Evolutionary conservation across 257 asterid genomes (phyloP), one percentile per base, ranked within the genome.

Genomic region (Penstemon barbatus): DNA sequence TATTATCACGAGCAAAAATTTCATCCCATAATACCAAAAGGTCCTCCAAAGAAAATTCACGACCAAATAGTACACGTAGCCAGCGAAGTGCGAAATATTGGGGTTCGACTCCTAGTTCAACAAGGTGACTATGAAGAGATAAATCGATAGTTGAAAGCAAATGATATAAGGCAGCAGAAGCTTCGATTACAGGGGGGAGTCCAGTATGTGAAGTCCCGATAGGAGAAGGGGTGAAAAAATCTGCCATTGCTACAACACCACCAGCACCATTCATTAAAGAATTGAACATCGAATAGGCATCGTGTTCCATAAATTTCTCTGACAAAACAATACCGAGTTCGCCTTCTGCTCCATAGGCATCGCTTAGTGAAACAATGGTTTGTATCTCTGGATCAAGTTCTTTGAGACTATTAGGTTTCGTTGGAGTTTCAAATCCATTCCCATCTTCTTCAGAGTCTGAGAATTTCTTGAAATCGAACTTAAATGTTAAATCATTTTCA

Each of bases 311-410:
- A 69, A 91, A 89, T 77, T 87, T 91, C 75, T 87, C 91, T 0
- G 98, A 91, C 59, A 91, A 73, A 64, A 89, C 92, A 36, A 87
- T 78, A 48, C 98, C 98, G 39, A 91, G 92, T 81, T 89, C 98
- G 66, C 96, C 96, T 77, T 91, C 98, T 50, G 96, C 94, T 12
- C 98, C 98, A 64, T 91, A 91, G 70, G 95, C 95, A 76, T 91
- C 98, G 19, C 90, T 81, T 51, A 91, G 80, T 64, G 79, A 75
- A 78, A 91, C 80, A 69, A 86, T 81, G 49, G 83, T 74, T 75
- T 89, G 94, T 64, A 82, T 75, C 69, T 73, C 83, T 13, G 94
- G 92, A 72, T 91, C 95, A 46, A 87, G 89, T 69, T 87, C 96
- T 63, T 57, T 46, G 44, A 75, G 82, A 68, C 69, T 81, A 51